Evolutionary conservation across 2,329 filamentous ascomycete species (phyloP), one percentile per base, ranked within the genome.

Genomic region (Lomentospora prolificans): DNA sequence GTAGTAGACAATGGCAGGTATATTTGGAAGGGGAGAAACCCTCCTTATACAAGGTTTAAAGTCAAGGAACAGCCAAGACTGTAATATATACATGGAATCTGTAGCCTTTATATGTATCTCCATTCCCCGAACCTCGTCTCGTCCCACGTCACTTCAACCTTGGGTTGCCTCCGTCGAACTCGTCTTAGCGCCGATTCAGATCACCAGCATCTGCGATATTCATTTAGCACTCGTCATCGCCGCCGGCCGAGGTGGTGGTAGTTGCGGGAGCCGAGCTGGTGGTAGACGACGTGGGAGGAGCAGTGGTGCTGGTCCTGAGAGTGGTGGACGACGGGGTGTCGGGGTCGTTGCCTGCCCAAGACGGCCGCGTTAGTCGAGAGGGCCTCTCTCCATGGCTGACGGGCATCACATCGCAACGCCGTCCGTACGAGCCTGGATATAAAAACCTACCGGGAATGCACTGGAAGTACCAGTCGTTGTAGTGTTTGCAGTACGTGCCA

Each of bases 391-490:
- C 5, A 17, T 17, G 39, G 39, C 7, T n/a, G 19, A 17, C 39
- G 5, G 39, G 39, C 39, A n/a, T 8, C 30, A 12, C 7, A 33
- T 33, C 30, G 30, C 30, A 12, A 6, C 7, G 30, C 7, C 6
- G 39, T 8, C 39, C 5, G 39, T 6, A 46, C 7, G 19, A 50
- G 46, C 19, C 12, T 10, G 8, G 4, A 22, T 12, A 30, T 4
- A 19, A 19, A 10, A 19, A 51, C 50, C 44, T 12, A 54, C 31
- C 51, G 44, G 51, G 60, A 75, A 65, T 3, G 39, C 65, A 67
- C 59, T 67, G 64, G 3, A 60, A 64, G 61, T 67, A 67, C 60
- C 62, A 65, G 27, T 66, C 60, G 53, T 65, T 66, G 39, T 59
- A 58, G 36, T 57, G 58, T 25, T 60, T 59, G 53, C 64, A 66